These are phyloP conservation scores for Cucurbita argyrosperma DNA, from an alignment of 306 rosid species.

Conservation along the genomic window DNA sequence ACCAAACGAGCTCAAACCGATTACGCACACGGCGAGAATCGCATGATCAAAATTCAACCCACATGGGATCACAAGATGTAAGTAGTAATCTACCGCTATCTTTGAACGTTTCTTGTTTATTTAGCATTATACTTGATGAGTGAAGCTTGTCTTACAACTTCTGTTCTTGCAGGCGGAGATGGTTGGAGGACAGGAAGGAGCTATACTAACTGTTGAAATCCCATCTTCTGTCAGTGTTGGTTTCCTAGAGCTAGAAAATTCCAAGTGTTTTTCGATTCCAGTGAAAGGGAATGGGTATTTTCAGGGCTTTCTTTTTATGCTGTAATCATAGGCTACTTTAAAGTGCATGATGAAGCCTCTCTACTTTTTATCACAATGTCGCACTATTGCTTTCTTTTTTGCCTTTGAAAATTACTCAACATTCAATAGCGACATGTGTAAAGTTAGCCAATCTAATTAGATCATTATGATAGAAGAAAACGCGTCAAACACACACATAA, in stretches of 20 bases:
- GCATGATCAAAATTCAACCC: constrained; percentile 68
- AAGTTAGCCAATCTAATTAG: not conserved
- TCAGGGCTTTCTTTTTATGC: constrained; percentile 10
- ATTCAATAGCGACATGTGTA: not conserved
- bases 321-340: constrained; percentile 13
- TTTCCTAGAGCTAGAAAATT: constrained; percentile 13
- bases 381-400: not conserved
- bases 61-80: constrained; percentile 83
- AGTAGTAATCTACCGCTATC: not conserved
- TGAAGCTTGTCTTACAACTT: not conserved
- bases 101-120: not conserved
- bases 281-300: constrained; percentile 8
- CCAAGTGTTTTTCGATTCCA: constrained; percentile 4
- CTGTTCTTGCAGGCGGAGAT: constrained; percentile 5
- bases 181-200: constrained; percentile 7
- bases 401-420: not conserved
- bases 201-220: not conserved
- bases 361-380: not conserved
- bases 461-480: not conserved
- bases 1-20: constrained; percentile 54
- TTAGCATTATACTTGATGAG: not conserved
- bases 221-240: not conserved
- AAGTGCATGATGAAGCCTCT: not conserved
- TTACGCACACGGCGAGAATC: constrained; percentile 58
- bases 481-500: not conserved